These are phyloP conservation scores for Leccinum rimulosum DNA, from an alignment of 768 basidiomycete species.

Conservation along the genomic window DNA sequence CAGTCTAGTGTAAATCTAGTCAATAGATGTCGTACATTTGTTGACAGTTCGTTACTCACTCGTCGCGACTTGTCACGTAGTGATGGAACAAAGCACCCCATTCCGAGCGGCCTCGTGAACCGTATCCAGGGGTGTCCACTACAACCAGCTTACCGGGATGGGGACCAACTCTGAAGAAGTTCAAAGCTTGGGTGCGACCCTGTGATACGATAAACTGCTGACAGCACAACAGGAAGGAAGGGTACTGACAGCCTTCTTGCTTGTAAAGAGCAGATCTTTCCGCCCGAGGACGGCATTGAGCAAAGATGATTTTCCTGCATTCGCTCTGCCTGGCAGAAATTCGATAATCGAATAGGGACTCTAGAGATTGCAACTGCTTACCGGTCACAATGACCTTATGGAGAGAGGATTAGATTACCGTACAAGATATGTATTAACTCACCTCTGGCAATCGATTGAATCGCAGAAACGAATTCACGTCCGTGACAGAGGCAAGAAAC, in stretches of 20 bases:
- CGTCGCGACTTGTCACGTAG: slow-evolving; percentile 57
- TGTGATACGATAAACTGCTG: slow-evolving; percentile 25
- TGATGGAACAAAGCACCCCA: slow-evolving; percentile 72
- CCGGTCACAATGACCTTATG: slow-evolving; percentile 29
- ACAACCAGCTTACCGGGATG: slow-evolving; percentile 53
- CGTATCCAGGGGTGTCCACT: slow-evolving; percentile 83
- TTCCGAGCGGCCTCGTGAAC: slow-evolving; percentile 65
- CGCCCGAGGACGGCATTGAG: slow-evolving; percentile 67
- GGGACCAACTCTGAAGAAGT: slow-evolving; percentile 70
- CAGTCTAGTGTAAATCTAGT: slow-evolving; percentile 41
- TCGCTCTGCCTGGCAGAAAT: slow-evolving; percentile 59
- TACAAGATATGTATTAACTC: slow-evolving; percentile 8
- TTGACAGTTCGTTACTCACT: slow-evolving; percentile 42
- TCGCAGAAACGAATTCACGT: slow-evolving; percentile 17
- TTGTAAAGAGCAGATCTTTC: slow-evolving; percentile 54
- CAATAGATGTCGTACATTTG: neutral
- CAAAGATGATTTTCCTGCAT: slow-evolving; percentile 73
- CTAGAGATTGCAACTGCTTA: slow-evolving; percentile 6
- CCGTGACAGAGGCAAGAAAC: slow-evolving; percentile 25
- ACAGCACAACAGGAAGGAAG: neutral
- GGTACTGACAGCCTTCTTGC: slow-evolving; percentile 64
- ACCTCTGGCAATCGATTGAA: slow-evolving; percentile 27
- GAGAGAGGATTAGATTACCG: neutral
- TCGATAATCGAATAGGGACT: neutral
- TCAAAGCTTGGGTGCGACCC: slow-evolving; percentile 72